Evolutionary conservation across 208 protist genomes (phyloP), one percentile per base, ranked within the genome.

Genomic region (Phytomonas francai): DNA sequence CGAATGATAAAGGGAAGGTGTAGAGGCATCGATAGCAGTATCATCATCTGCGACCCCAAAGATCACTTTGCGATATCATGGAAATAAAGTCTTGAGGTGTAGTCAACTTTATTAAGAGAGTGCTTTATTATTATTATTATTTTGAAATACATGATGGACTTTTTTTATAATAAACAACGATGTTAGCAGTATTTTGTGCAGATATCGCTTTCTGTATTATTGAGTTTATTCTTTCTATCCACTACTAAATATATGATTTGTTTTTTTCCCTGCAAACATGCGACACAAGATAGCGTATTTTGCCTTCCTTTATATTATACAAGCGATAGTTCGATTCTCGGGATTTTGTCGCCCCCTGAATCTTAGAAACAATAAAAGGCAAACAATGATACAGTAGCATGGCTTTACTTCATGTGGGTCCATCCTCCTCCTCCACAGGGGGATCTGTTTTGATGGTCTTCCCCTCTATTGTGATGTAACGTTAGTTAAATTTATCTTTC

Each of bases 1-100:
- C 51, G 14, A 9, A 56, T 1, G 70, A 66, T n/a, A 71, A n/a
- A 66, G 19, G 70, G 34, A 3, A 63, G 27, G 19, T 87, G 81
- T 32, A 66, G 83, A 36, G 68, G 54, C 45, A 75, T 85, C 12
- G 72, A 84, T 31, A 68, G 61, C 12, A 83, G 76, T 12, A 72
- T 77, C 31, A 8, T n/a, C n/a, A n/a, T n/a, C n/a, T n/a, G 73
- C 14, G 51, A 70, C n/a, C 67, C 83, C 16, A 45, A 57, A n/a
- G 63, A 28, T 22, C 69, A 72, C 7, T n/a, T n/a, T n/a, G 39
- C 12, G 12, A 45, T 14, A 45, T 45, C 8, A 1, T 7, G 11
- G 2, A 45, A 31, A 34, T 39, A 25, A 25, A 49, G 0, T 8
- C 3, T 64, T 22, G 19, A 25, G 28, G 3, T 11, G 39, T 1